These are phyloP conservation scores for Monosporascus sp. DNA, from an alignment of 2,329 filamentous ascomycete species.

Conservation along the genomic window DNA sequence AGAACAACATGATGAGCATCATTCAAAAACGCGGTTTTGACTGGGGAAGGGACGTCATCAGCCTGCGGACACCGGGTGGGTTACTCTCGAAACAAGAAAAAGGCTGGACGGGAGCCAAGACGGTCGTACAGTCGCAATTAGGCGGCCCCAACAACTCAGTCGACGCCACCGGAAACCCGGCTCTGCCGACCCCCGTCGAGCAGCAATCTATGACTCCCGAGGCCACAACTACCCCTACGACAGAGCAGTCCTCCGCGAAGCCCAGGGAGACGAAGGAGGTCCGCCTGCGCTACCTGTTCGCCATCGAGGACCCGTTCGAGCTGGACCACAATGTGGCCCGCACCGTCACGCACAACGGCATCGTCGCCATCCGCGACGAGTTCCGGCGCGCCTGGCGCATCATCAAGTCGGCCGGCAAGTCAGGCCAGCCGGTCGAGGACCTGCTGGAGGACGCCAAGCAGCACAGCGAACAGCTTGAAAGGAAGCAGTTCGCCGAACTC, in stretches of 20 bases:
- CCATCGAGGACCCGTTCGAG: slow-evolving; percentile 91
- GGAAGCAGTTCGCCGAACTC: slow-evolving; percentile 29
- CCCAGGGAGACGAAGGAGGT: slow-evolving; percentile 57
- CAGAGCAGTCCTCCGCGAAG: slow-evolving; percentile 17
- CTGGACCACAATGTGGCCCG: slow-evolving; percentile 80
- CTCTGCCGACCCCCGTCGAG: neutral
- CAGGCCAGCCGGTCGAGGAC: slow-evolving; percentile 32
- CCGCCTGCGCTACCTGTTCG: slow-evolving; percentile 75
- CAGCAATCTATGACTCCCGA: slow-evolving; percentile 7
- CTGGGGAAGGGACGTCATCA: slow-evolving; percentile 76
- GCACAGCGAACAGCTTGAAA: slow-evolving; percentile 28
- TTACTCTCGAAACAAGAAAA: slow-evolving; percentile 70
- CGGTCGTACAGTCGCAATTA: slow-evolving; percentile 50
- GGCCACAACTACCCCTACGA: neutral
- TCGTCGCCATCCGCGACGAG: slow-evolving; percentile 77
- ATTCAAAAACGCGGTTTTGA: slow-evolving; percentile 58
- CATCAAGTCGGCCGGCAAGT: slow-evolving; percentile 48
- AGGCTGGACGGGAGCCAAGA: slow-evolving; percentile 81
- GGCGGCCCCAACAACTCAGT: slow-evolving; percentile 12
- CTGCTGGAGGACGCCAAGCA: slow-evolving; percentile 47
- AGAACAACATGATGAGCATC: slow-evolving; percentile 48
- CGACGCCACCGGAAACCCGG: too few relatives aligned
- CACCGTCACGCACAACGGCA: slow-evolving; percentile 77
- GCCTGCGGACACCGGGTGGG: slow-evolving; percentile 66
- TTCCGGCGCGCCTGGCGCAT: slow-evolving; percentile 76